A percentile compares a stretch with the other conserved stretches of the same genome.
phyloP scores from a whole-genome alignment of 495 filamentous ascomycete species.

The Aspergillus funiculosus region DNA sequence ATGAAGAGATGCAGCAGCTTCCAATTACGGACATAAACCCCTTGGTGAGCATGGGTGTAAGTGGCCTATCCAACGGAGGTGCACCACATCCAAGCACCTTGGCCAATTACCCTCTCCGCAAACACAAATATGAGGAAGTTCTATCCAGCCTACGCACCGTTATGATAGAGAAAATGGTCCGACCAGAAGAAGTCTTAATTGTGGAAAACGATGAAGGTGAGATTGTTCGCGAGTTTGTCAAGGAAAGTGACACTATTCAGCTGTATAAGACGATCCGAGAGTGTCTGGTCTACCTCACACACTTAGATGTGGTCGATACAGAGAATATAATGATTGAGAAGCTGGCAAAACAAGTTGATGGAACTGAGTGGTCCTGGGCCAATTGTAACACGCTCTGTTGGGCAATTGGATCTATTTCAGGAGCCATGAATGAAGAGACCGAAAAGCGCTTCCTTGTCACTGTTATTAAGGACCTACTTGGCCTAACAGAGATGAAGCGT shows the following conservation, averaged over 20 bases:
- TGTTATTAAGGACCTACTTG: conserved; percentile 97
- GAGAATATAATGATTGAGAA: conserved; percentile 99
- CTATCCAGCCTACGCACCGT: conserved; percentile 89
- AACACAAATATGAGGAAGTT: conserved; percentile 95
- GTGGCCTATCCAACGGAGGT: conserved; percentile 66
- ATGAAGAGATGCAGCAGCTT: conserved; percentile 95
- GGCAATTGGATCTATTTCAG: conserved; percentile 97
- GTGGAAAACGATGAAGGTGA: conserved; percentile 99
- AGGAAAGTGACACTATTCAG: conserved; percentile 98
- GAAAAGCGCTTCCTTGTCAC: conserved; percentile 98
- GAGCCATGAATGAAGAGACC: conserved; percentile 98
- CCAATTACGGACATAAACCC: conserved; percentile 90
- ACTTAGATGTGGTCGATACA: conserved; percentile 94
- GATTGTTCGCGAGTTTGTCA: conserved; percentile 97
- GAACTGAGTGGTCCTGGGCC: conserved; percentile 95
- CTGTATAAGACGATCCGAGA: conserved; percentile 98
- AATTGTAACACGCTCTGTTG: conserved; percentile 99
- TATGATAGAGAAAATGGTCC: conserved; percentile 99
- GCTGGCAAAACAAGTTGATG: conserved; percentile 87
- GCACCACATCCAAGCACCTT: conserved; percentile 78
- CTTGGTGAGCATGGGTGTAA: conserved; percentile 69
- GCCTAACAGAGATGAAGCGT: conserved; percentile 96
- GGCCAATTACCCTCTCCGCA: conserved; percentile 82
- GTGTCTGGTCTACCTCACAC: conserved; percentile 94
- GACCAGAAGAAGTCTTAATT: conserved; percentile 96